Evolutionary conservation across 495 filamentous ascomycete genomes (phyloP).

Genomic region (Lepidopterella palustris): DNA sequence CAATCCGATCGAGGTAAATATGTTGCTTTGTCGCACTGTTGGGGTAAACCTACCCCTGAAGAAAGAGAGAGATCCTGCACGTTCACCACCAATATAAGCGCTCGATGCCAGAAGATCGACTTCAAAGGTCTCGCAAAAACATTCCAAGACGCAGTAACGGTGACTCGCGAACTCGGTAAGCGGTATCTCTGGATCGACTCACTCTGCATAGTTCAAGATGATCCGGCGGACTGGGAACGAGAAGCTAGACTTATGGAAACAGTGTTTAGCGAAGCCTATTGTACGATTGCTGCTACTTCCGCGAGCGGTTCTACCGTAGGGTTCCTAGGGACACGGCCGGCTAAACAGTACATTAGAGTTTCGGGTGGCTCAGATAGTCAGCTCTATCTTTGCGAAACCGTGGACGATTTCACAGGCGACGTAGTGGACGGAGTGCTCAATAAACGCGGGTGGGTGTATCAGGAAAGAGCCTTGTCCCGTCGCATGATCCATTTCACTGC

Average conservation of each 20-base stretch:
- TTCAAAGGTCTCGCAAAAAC: background rate
- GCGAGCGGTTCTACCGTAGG: slow-evolving; percentile 25
- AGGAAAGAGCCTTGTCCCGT: slow-evolving; percentile 38
- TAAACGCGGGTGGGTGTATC: slow-evolving; percentile 38
- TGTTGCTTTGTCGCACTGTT: slow-evolving; percentile 5
- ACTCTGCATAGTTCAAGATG: slow-evolving; percentile 40
- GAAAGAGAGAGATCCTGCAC: no score
- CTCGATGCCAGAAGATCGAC: background rate
- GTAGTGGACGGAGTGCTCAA: slow-evolving; percentile 33
- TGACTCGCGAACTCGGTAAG: background rate
- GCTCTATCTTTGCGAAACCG: slow-evolving; percentile 27
- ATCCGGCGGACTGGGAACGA: slow-evolving; percentile 32
- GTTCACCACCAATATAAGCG: background rate
- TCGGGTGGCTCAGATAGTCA: background rate
- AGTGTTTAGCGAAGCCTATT: slow-evolving; percentile 31
- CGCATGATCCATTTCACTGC: slow-evolving; percentile 39
- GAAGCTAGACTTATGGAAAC: slow-evolving; percentile 37
- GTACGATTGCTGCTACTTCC: slow-evolving; percentile 34
- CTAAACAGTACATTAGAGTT: background rate
- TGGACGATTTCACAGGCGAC: slow-evolving; percentile 36
- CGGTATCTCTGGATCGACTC: slow-evolving; percentile 34
- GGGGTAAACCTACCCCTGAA: background rate
- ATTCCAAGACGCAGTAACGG: slow-evolving; percentile 11
- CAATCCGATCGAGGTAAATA: background rate
- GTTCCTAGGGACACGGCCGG: slow-evolving; percentile 19